Conservation (phyloP, 1,284 basidiomycete species). For the Thecaphora thlaspeos region DNA sequence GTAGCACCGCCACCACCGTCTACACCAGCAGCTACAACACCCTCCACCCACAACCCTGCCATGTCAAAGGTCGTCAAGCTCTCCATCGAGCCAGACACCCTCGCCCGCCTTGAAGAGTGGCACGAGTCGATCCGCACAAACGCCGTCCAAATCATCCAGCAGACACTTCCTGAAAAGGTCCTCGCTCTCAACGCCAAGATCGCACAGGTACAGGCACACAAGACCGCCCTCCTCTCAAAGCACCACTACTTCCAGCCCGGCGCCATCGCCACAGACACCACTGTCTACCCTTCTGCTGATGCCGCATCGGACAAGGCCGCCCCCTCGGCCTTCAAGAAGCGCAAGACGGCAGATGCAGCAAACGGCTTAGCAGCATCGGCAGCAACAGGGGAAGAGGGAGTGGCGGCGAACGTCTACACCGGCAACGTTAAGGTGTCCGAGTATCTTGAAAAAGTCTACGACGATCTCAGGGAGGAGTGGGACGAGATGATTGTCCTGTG, state of each 20-base stretch:
- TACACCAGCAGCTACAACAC: no score
- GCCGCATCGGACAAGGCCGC: not conserved
- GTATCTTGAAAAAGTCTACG: conserved; percentile 15
- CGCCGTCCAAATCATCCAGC: conserved; percentile 32
- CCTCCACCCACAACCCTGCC: no score
- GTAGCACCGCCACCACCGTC: not conserved
- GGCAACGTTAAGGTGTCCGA: conserved; percentile 18
- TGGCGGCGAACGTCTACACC: conserved; percentile 8
- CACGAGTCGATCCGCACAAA: conserved; percentile 21
- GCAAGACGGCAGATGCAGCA: conserved; percentile 12
- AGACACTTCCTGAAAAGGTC: conserved; percentile 29
- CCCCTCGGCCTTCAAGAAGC: conserved; percentile 14
- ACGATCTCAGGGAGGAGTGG: conserved; percentile 29
- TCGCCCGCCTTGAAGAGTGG: conserved; percentile 26
- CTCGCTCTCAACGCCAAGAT: conserved; percentile 28
- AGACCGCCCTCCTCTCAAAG: conserved; percentile 20
- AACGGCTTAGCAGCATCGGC: no score
- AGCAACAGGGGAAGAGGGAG: no score
- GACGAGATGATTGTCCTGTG: conserved; percentile 23
- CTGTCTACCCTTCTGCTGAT: conserved; percentile 9
- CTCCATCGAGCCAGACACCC: conserved; percentile 20
- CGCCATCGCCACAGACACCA: conserved; percentile 10
- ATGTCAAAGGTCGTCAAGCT: conserved; percentile 31
- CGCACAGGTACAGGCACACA: conserved; percentile 12
- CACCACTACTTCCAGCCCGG: conserved; percentile 19